phyloP scores from a whole-genome alignment of 2,329 filamentous ascomycete species.

The Zasmidium cellare region DNA sequence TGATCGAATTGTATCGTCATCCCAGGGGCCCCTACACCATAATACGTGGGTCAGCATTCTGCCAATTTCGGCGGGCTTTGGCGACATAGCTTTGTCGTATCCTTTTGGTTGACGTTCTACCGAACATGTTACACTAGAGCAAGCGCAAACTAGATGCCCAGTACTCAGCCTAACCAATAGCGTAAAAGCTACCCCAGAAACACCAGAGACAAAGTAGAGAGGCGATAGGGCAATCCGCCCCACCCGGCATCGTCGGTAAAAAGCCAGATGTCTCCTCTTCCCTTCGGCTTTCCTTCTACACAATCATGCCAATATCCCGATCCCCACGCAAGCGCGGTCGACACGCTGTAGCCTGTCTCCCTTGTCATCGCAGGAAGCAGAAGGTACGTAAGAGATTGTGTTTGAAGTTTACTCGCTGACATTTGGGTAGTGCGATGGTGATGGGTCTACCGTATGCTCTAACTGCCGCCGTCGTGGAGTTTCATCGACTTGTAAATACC shows the following conservation, averaged over 20 bases:
- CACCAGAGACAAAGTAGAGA: too few species aligned
- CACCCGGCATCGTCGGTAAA: not conserved
- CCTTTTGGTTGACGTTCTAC: too few species aligned
- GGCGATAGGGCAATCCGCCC: not conserved
- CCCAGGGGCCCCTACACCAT: too few species aligned
- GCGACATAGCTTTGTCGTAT: too few species aligned
- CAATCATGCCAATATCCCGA: not conserved
- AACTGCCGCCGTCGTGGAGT: not conserved
- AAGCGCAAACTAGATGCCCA: too few species aligned
- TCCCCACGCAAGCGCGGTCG: not conserved
- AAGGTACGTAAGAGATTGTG: not conserved
- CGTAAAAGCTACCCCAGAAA: too few species aligned
- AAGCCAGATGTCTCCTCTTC: not conserved
- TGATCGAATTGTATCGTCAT: too few species aligned
- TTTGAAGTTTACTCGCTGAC: not conserved
- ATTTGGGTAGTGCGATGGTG: not conserved
- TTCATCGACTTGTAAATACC: not conserved
- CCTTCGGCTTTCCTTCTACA: not conserved
- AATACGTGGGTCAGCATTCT: too few species aligned
- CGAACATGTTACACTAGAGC: too few species aligned
- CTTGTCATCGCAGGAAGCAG: not conserved
- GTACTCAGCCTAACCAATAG: too few species aligned
- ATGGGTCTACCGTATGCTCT: not conserved
- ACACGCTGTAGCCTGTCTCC: not conserved
- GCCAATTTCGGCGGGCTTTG: too few species aligned